These are phyloP conservation scores for Lithospermum erythrorhizon DNA, from an alignment of 257 asterid species.

Conservation along the genomic window DNA sequence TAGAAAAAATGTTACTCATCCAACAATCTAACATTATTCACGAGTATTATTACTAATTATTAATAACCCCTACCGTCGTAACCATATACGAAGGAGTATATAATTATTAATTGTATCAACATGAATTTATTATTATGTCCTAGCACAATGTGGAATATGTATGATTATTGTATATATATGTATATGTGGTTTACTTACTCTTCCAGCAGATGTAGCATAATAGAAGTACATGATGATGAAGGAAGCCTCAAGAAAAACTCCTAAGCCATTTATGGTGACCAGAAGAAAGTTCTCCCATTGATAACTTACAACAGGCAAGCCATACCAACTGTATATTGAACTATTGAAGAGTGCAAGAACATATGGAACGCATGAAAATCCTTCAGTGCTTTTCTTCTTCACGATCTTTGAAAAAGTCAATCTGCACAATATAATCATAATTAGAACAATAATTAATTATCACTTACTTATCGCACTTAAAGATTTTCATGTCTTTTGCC, in stretches of 20 bases:
- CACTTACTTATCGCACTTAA: too few relatives aligned
- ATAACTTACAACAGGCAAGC: background rate
- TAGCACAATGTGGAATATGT: too few relatives aligned
- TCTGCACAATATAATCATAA: background rate
- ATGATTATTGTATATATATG: too few relatives aligned
- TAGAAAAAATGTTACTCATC: too few relatives aligned
- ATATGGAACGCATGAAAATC: background rate
- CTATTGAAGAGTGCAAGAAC: background rate
- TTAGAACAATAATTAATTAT: too few relatives aligned
- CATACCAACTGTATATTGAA: background rate
- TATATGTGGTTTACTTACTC: conserved; percentile 30
- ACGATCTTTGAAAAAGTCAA: background rate
- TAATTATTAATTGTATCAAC: too few relatives aligned
- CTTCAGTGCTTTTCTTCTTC: background rate
- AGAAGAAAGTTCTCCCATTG: background rate
- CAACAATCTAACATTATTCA: too few relatives aligned
- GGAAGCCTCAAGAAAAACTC: conserved; percentile 40
- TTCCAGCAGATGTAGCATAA: conserved; percentile 33
- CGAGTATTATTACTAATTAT: too few relatives aligned
- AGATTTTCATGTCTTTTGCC: too few relatives aligned
- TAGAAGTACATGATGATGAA: conserved; percentile 41
- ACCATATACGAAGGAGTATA: too few relatives aligned
- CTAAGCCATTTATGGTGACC: background rate
- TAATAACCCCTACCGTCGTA: too few relatives aligned
- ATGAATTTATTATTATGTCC: too few relatives aligned